phyloP scores from a whole-genome alignment of 345 rosid genomes.

The Aquilaria malaccensis region DNA sequence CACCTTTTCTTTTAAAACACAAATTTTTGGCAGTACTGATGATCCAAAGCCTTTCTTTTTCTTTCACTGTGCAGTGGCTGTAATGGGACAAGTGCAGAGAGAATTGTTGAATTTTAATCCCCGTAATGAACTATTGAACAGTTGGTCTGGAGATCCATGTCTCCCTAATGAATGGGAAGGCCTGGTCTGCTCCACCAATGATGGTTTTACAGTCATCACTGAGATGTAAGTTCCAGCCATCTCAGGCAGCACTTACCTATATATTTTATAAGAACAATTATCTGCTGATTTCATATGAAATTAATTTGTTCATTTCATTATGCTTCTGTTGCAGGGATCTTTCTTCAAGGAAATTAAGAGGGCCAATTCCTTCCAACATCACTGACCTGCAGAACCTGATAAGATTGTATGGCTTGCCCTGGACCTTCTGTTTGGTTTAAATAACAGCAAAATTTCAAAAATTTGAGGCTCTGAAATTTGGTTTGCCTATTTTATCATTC shows the following conservation, averaged over 20 bases:
- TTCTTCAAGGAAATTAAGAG: slow-evolving; percentile 28
- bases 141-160: slow-evolving; percentile 80
- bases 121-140: slow-evolving; percentile 18
- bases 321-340: slow-evolving; percentile 33
- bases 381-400: slow-evolving; percentile 26
- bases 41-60: background rate
- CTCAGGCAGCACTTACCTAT: background rate
- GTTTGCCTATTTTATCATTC: background rate
- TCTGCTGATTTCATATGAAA: too few species aligned
- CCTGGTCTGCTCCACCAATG: slow-evolving; percentile 27
- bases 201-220: slow-evolving; percentile 29
- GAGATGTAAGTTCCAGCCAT: slow-evolving; percentile 36
- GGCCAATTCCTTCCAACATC: slow-evolving; percentile 33
- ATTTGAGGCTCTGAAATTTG: background rate
- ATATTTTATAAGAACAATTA: background rate
- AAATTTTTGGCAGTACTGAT: background rate
- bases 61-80: slow-evolving; percentile 25
- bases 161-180: slow-evolving; percentile 44
- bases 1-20: background rate
- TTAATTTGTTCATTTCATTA: slow-evolving; percentile 2
- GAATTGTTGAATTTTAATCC: slow-evolving; percentile 28
- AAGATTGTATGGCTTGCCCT: slow-evolving; percentile 35
- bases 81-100: slow-evolving; percentile 22
- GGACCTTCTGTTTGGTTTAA: slow-evolving; percentile 1
- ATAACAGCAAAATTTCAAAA: background rate